Conservation (phyloP, 768 basidiomycete species). For the Agrocybe pediades region DNA sequence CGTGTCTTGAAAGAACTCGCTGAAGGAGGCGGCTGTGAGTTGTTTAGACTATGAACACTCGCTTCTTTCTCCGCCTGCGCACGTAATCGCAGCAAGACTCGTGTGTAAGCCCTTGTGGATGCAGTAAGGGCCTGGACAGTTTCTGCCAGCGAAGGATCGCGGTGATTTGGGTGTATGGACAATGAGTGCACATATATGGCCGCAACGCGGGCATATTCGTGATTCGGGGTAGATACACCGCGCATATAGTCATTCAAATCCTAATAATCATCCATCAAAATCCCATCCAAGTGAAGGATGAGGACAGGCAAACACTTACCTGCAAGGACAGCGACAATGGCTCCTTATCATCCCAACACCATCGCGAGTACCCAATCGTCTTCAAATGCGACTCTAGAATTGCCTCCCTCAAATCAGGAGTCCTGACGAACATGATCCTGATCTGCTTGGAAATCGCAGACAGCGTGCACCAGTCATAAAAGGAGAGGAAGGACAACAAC, state of each 20-base stretch:
- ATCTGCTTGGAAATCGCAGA: conserved; percentile 59
- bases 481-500: conserved; percentile 66
- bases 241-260: conserved; percentile 82
- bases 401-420: conserved; percentile 54
- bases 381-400: conserved; percentile 70
- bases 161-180: conserved; percentile 39
- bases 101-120: conserved; percentile 74
- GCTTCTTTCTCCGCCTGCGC: conserved; percentile 72
- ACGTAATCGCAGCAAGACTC: conserved; percentile 77
- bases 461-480: conserved; percentile 70
- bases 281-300: neutral
- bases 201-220: conserved; percentile 69
- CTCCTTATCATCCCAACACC: conserved; percentile 63
- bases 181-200: conserved; percentile 57
- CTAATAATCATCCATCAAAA: conserved; percentile 34
- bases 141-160: conserved; percentile 39
- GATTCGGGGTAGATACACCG: conserved; percentile 73
- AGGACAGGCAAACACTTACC: conserved; percentile 45
- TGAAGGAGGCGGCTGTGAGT: conserved; percentile 13
- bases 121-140: conserved; percentile 55
- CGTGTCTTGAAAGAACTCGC: conserved; percentile 18
- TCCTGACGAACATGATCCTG: conserved; percentile 49
- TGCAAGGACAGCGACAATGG: conserved; percentile 63
- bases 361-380: conserved; percentile 73
- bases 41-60: conserved; percentile 23